A percentile compares a stretch with the other conserved stretches of the same genome.
Conservation (phyloP, 192 early-diverging fungal species). For the Phlyctochytrium planicorne region DNA sequence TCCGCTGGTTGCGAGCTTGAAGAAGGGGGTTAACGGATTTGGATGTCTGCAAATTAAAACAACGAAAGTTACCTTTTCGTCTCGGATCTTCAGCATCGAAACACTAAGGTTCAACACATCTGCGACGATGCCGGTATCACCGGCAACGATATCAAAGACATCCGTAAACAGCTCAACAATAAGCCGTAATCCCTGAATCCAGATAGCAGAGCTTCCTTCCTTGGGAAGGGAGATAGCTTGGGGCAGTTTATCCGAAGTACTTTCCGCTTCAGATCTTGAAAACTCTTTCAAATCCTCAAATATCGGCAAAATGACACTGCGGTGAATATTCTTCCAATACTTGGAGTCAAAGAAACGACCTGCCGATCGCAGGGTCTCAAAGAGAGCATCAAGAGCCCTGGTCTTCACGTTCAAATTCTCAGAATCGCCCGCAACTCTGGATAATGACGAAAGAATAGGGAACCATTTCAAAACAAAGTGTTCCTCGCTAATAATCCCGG, state of each 20-base stretch:
- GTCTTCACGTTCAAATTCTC: conserved; percentile 39
- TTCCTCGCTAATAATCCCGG: conserved; percentile 50
- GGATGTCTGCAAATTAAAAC: not conserved
- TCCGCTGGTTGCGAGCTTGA: conserved; percentile 50
- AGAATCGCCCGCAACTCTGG: conserved; percentile 50
- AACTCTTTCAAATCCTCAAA: conserved; percentile 52
- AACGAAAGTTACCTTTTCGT: conserved; percentile 39
- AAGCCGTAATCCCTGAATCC: conserved; percentile 48
- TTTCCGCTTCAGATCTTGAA: conserved; percentile 16
- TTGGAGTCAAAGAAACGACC: conserved; percentile 45
- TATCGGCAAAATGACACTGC: conserved; percentile 52
- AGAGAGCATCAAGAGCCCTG: conserved; percentile 42
- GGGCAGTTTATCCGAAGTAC: not conserved
- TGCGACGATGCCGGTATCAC: conserved; percentile 27
- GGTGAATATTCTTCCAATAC: conserved; percentile 50
- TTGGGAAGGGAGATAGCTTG: conserved; percentile 13
- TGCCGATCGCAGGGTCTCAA: conserved; percentile 44
- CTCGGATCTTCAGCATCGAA: conserved; percentile 40
- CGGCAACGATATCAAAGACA: conserved; percentile 35
- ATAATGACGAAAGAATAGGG: conserved; percentile 54
- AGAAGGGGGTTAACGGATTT: not conserved
- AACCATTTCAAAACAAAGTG: conserved; percentile 61
- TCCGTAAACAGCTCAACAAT: conserved; percentile 42
- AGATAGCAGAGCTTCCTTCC: conserved; percentile 45
- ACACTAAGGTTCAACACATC: conserved; percentile 39